A percentile compares a stretch with the other conserved stretches of the same genome.
phyloP scores from a whole-genome alignment of 83 land plant genomes.

The Thuja plicata region DNA sequence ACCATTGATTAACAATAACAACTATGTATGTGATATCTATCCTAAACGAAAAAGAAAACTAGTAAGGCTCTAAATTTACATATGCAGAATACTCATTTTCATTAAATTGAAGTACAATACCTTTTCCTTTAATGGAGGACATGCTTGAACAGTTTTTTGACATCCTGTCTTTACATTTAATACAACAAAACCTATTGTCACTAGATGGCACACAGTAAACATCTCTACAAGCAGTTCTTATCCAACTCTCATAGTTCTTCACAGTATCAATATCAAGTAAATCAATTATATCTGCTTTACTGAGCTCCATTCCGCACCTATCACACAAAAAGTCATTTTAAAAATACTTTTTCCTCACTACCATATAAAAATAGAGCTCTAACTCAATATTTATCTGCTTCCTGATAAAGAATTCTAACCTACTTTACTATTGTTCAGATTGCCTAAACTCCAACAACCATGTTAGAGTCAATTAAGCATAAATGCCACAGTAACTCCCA shows the following conservation, averaged over 20 bases:
- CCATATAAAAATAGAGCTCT: background rate
- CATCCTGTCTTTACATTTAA: background rate
- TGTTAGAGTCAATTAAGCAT: background rate
- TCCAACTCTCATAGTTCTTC: constrained; percentile 21
- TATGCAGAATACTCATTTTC: background rate
- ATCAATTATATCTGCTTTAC: background rate
- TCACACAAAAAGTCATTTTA: background rate
- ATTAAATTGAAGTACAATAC: constrained; percentile 13
- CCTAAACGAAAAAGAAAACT: background rate
- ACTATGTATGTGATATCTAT: background rate
- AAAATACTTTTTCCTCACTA: background rate
- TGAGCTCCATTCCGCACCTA: constrained; percentile 9
- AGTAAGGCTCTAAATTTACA: background rate
- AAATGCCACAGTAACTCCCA: too few relatives aligned
- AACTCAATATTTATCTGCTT: background rate
- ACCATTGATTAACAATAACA: background rate
- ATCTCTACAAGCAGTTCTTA: background rate
- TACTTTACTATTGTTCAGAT: background rate
- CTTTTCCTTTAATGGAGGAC: constrained; percentile 16
- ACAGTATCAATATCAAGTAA: background rate
- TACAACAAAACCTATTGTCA: background rate
- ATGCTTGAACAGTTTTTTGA: background rate
- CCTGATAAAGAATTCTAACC: background rate
- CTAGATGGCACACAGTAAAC: background rate
- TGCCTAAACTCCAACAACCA: background rate